phyloP scores from a whole-genome alignment of 495 filamentous ascomycete species.

The Hypoxylon trugodes region DNA sequence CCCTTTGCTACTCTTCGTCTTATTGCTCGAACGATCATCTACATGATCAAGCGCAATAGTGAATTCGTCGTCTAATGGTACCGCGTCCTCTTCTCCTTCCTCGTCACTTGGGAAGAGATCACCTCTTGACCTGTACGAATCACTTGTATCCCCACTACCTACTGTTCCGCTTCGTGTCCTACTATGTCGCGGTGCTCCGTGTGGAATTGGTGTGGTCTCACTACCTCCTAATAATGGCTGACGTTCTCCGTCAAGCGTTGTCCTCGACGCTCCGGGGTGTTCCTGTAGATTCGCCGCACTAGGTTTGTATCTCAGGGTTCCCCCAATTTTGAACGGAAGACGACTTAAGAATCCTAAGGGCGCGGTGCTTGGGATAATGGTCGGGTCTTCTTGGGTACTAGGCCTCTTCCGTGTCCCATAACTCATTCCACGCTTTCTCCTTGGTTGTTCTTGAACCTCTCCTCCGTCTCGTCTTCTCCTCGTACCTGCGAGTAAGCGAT shows the following conservation, averaged over 20 bases:
- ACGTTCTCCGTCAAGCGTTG: conserved; percentile 63
- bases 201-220: conserved; percentile 43
- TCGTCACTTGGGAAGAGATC: conserved; percentile 94
- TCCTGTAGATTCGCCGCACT: conserved; percentile 91
- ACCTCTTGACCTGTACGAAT: conserved; percentile 89
- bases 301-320: conserved; percentile 85
- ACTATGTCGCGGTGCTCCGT: conserved; percentile 49
- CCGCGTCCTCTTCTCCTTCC: conserved; percentile 87
- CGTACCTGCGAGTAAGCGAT: conserved; percentile 82
- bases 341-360: conserved; percentile 85
- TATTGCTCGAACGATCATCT: conserved; percentile 77
- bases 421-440: conserved; percentile 81
- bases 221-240: conserved; percentile 74
- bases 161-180: conserved; percentile 81
- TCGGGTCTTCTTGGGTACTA: conserved; percentile 79
- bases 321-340: conserved; percentile 86
- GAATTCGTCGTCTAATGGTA: conserved; percentile 94
- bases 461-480: conserved; percentile 58
- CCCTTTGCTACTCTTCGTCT: conserved; percentile 67
- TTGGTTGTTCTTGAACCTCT: conserved; percentile 70
- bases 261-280: conserved; percentile 67
- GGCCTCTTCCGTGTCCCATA: conserved; percentile 82
- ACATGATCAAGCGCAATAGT: conserved; percentile 78
- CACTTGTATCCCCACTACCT: conserved; percentile 83
- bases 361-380: conserved; percentile 87